Conservation (phyloP, 257 asterid genomes). For the Eustoma russellianum region DNA sequence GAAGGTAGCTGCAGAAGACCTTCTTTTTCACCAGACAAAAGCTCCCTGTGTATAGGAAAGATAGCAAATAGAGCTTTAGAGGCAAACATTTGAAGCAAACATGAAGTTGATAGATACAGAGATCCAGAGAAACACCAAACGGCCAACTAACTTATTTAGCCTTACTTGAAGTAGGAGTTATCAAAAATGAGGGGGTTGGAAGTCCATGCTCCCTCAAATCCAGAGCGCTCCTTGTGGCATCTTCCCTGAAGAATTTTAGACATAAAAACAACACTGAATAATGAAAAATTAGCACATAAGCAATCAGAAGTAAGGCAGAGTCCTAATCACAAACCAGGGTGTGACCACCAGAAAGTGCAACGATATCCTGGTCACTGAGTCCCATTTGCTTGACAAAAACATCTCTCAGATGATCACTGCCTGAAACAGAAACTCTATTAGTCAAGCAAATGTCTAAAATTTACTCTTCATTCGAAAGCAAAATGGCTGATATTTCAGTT, state of each 20-base stretch:
- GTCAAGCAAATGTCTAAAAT: not conserved
- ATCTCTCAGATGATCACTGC: slow-evolving; percentile 74
- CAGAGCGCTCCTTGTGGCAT: slow-evolving; percentile 91
- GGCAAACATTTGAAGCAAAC: too few relatives aligned
- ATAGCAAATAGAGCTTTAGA: not conserved
- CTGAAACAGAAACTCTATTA: slow-evolving; percentile 21
- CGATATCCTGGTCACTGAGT: slow-evolving; percentile 67
- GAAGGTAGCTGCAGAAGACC: slow-evolving; percentile 71
- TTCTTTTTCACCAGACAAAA: slow-evolving; percentile 65
- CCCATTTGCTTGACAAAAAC: slow-evolving; percentile 87
- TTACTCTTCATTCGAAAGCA: not conserved
- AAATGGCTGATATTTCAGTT: not conserved
- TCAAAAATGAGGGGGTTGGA: slow-evolving; percentile 71
- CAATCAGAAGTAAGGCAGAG: not conserved
- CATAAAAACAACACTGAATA: not conserved
- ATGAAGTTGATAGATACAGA: too few relatives aligned
- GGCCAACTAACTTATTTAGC: not conserved
- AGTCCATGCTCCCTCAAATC: slow-evolving; percentile 92
- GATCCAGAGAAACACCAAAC: not conserved
- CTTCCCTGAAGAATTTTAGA: slow-evolving; percentile 38
- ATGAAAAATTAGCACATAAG: not conserved
- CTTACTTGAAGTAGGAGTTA: slow-evolving; percentile 65
- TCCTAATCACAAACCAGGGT: slow-evolving; percentile 56
- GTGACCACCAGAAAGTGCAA: slow-evolving; percentile 84
- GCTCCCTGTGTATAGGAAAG: slow-evolving; percentile 34